Percentiles rank a stretch among this genome's conserved stretches.
Conservation (phyloP, 164 flowering plant species). For the Paratinospora sagittata region DNA sequence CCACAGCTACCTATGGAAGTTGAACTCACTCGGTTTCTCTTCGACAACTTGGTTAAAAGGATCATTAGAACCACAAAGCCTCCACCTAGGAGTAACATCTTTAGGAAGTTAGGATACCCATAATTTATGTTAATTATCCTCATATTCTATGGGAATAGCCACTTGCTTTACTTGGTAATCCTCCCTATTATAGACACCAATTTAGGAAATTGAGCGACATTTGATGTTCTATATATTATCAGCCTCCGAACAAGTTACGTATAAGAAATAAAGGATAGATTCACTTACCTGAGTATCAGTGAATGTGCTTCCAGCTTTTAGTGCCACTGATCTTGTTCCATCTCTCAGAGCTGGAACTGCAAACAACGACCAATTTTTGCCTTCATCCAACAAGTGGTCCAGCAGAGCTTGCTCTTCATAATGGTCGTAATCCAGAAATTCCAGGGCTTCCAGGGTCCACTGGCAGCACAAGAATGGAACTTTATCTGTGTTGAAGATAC, state of each 20-base stretch:
- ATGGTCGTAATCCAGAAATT: constrained; percentile 35
- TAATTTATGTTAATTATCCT: background rate
- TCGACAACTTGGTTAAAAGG: background rate
- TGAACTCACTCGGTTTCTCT: background rate
- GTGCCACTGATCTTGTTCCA: constrained; percentile 22
- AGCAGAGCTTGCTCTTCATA: constrained; percentile 57
- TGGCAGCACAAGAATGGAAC: constrained; percentile 45
- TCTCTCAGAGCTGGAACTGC: constrained; percentile 25
- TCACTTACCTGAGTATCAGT: constrained; percentile 30
- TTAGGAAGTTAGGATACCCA: background rate
- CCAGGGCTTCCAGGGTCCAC: constrained; percentile 58
- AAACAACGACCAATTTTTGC: constrained; percentile 60
- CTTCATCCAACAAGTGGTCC: constrained; percentile 48
- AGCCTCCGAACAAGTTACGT: too few relatives aligned
- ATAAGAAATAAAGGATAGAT: background rate
- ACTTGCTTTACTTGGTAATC: too few relatives aligned
- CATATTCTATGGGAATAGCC: too few relatives aligned
- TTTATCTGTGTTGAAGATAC: constrained; percentile 18
- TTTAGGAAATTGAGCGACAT: background rate
- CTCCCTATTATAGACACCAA: background rate
- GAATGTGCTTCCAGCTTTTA: constrained; percentile 19
- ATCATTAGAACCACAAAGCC: background rate
- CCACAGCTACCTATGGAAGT: background rate
- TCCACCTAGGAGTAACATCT: background rate
- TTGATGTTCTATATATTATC: too few relatives aligned